Conservation (phyloP, 257 asterid species). For the Petunia secreta region DNA sequence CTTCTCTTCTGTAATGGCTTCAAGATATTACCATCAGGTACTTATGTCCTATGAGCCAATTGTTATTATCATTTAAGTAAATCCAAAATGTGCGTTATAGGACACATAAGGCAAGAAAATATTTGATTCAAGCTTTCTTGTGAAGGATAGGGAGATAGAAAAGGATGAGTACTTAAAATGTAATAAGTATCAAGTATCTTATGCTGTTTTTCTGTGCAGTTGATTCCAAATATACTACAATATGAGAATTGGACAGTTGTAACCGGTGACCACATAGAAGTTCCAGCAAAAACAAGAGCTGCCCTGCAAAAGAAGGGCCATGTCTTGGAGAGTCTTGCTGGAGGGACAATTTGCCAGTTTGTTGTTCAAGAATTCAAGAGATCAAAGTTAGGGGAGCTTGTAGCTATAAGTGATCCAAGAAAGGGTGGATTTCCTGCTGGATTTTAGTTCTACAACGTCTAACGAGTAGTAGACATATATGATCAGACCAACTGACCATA, state of each 20-base stretch:
- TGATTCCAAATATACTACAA: conserved; percentile 53
- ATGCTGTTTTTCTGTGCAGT: conserved; percentile 39
- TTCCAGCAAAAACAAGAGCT: conserved; percentile 40
- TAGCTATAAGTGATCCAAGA: conserved; percentile 73
- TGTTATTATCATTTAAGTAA: background rate
- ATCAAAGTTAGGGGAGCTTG: conserved; percentile 36
- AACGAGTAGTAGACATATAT: background rate
- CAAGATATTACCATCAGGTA: conserved; percentile 72
- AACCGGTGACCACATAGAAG: conserved; percentile 61
- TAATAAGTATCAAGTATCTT: background rate
- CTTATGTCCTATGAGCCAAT: background rate
- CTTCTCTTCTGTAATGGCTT: conserved; percentile 59
- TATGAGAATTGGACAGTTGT: conserved; percentile 76
- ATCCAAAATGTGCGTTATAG: background rate
- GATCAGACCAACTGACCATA: background rate
- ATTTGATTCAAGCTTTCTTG: background rate
- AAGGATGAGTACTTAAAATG: too few relatives aligned
- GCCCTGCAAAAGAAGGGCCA: conserved; percentile 56
- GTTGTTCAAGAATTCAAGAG: conserved; percentile 47
- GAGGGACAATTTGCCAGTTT: conserved; percentile 66
- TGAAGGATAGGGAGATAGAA: too few relatives aligned
- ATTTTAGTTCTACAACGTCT: conserved; percentile 24
- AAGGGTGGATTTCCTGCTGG: conserved; percentile 79
- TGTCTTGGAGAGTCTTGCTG: conserved; percentile 46
- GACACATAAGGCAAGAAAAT: background rate